These are phyloP conservation scores for Hansfordia pulvinata DNA, from an alignment of 2,329 filamentous ascomycete genomes.

Conservation along the genomic window DNA sequence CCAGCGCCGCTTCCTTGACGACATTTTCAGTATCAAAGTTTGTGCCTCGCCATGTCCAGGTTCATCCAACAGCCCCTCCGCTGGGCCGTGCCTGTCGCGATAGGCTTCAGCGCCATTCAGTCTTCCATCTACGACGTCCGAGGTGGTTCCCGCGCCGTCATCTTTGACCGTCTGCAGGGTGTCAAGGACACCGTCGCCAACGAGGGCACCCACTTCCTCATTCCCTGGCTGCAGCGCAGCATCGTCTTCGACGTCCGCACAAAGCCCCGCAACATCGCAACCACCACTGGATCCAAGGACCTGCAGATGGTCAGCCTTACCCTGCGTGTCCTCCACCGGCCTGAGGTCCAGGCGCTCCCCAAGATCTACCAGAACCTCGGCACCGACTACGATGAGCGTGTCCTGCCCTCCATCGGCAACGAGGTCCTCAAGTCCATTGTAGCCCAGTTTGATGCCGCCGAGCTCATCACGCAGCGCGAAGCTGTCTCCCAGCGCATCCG, in stretches of 20 bases:
- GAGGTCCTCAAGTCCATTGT: constrained; percentile 98
- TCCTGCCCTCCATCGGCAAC: constrained; percentile 96
- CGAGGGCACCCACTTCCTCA: constrained; percentile 91
- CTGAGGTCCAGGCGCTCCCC: constrained; percentile 81
- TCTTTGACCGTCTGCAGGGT: constrained; percentile 87
- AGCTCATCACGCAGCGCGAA: constrained; percentile 98
- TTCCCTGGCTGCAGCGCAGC: constrained; percentile 90
- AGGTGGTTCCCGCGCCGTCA: constrained; percentile 87
- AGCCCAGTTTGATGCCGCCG: constrained; percentile 94
- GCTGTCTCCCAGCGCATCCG: constrained; percentile 92
- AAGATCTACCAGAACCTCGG: constrained; percentile 99
- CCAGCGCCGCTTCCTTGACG: too few species aligned
- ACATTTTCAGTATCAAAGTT: too few species aligned
- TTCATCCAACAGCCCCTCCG: constrained; percentile 47
- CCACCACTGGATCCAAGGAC: constrained; percentile 96
- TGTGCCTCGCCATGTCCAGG: constrained; percentile 38
- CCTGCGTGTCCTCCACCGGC: constrained; percentile 84
- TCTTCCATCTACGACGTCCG: constrained; percentile 93
- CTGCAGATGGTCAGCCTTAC: constrained; percentile 99
- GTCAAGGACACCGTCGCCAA: constrained; percentile 88
- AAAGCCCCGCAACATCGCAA: constrained; percentile 93
- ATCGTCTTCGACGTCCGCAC: constrained; percentile 97
- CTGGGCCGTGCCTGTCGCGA: constrained; percentile 58
- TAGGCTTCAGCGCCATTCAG: constrained; percentile 55
- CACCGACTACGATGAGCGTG: constrained; percentile 95